These are phyloP conservation scores for Exutisphaerella laricina DNA, from an alignment of 2,329 filamentous ascomycete species.

Conservation along the genomic window DNA sequence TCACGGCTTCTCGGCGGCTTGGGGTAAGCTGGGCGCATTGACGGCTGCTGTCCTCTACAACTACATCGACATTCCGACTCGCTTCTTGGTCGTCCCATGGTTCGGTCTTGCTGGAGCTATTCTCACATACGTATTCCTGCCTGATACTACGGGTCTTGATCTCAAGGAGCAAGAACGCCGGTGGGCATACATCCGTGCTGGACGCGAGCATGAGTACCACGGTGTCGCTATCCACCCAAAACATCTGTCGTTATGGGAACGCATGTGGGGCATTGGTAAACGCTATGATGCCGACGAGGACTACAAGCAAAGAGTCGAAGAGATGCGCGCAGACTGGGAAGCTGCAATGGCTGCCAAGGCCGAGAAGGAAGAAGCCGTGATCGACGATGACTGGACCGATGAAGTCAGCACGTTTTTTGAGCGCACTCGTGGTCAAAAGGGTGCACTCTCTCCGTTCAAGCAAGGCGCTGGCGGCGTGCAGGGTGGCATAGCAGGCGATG, in stretches of 20 bases:
- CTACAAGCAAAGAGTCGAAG: conserved; percentile 71
- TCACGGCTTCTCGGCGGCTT: conserved; percentile 88
- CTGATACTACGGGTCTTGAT: conserved; percentile 94
- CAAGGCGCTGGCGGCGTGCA: conserved; percentile 6
- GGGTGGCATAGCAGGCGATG: conserved; percentile 7
- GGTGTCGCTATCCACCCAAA: conserved; percentile 86
- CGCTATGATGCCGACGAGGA: conserved; percentile 77
- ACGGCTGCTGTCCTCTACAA: conserved; percentile 86
- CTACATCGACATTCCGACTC: conserved; percentile 79
- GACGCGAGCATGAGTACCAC: conserved; percentile 77
- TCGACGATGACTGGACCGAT: conserved; percentile 44
- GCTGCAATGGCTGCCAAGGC: conserved; percentile 51
- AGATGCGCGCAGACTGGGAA: conserved; percentile 59
- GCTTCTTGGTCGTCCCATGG: conserved; percentile 93
- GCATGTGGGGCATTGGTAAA: conserved; percentile 70
- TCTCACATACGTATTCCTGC: conserved; percentile 77
- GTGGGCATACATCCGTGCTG: conserved; percentile 79
- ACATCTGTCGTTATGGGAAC: conserved; percentile 86
- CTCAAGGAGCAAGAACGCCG: conserved; percentile 95
- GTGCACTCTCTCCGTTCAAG: conserved; percentile 11
- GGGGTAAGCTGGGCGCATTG: conserved; percentile 83
- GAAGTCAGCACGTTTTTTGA: conserved; percentile 52
- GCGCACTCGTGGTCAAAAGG: conserved; percentile 37
- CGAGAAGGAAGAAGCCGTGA: conserved; percentile 40
- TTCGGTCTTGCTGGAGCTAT: conserved; percentile 85